Evolutionary conservation across 2,329 filamentous ascomycete genomes (phyloP), one percentile per base, ranked within the genome.

Genomic region (Xylaria sp.): DNA sequence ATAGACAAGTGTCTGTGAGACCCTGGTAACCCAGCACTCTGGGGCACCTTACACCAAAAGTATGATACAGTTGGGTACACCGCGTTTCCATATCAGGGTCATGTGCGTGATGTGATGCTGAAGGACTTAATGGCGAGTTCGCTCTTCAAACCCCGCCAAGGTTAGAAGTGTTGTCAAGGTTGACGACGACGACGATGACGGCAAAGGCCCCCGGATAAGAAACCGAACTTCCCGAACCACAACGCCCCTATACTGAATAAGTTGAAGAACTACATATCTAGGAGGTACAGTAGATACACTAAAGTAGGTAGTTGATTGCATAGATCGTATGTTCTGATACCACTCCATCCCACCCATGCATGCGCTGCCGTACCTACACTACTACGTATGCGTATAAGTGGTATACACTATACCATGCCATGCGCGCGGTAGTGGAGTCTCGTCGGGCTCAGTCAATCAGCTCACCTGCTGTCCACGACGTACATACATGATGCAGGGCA

Each of bases 401-500:
- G n/a, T 44, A 44, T 10, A 11, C 22, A 44, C n/a, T 39, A 68
- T 69, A 42, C 47, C 11, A 57, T 61, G 60, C 31, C 25, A 69
- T 65, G 67, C 51, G 66, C 60, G 50, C 31, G 53, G 65, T 31
- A 36, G 63, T 60, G 68, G 70, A 70, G 65, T 61, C 55, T 50
- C 13, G 53, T 61, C 61, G 38, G 64, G 61, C 58, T 66, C 67
- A 42, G 61, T 63, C 64, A 67, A 71, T 69, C 60, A 69, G 67
- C 58, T 59, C 44, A 17, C n/a, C 53, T 53, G 57, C 49, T 63
- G 31, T 59, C 42, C 31, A 65, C 61, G 62, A 59, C 63, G 65
- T 61, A 71, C 66, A 55, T 71, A 55, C 61, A 55, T 44, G 69
- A 73, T 65, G 65, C 60, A 68, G 54, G 65, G 38, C 20, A 45